Percentiles rank a stretch among this genome's conserved stretches.
phyloP scores from a whole-genome alignment of 169 alveolate species.

The Cryptosporidium sp. region DNA sequence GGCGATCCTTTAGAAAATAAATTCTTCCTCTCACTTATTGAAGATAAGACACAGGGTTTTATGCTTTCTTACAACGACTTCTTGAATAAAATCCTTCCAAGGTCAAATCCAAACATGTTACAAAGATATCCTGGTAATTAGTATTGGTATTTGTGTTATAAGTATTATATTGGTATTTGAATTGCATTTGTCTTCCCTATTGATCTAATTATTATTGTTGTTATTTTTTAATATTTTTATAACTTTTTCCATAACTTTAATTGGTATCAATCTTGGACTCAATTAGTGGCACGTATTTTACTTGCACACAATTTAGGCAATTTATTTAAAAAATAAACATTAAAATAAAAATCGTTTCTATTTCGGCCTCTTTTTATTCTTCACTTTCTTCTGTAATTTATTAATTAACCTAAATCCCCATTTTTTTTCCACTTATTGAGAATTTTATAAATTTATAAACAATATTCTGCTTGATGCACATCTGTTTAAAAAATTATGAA shows the following conservation, averaged over 20 bases:
- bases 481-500: no score
- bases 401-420: no score
- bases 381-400: no score
- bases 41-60: constrained; percentile 74
- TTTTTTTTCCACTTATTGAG: no score
- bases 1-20: constrained; percentile 74
- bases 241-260: no score
- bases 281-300: background rate
- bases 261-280: no score
- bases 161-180: background rate
- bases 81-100: constrained; percentile 57
- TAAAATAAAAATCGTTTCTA: background rate
- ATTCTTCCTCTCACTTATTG: constrained; percentile 64
- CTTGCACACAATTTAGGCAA: background rate
- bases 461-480: no score
- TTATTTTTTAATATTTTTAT: background rate
- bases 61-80: constrained; percentile 75
- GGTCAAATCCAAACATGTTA: constrained; percentile 36
- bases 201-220: background rate
- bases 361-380: no score
- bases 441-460: no score
- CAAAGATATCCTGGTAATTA: constrained; percentile 53
- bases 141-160: constrained; percentile 7
- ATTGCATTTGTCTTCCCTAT: background rate
- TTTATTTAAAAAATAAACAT: no score